A percentile compares a stretch with the other conserved stretches of the same genome.
These are phyloP conservation scores for Lodderomyces parapsilosis DNA, from an alignment of 1,139 yeast species.

Conservation along the genomic window DNA sequence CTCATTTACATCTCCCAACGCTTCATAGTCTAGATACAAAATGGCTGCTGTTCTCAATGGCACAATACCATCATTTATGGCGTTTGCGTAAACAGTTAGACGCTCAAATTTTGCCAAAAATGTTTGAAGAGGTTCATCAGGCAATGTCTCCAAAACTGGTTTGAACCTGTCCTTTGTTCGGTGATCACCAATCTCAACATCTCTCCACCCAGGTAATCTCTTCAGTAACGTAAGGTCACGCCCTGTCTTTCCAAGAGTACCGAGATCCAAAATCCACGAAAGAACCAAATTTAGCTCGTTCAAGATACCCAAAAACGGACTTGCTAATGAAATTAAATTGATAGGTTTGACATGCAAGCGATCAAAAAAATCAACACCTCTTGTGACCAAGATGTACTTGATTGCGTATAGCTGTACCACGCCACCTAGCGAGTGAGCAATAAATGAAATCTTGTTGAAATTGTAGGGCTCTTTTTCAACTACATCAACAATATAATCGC, in stretches of 20 bases:
- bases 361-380: conserved; percentile 55
- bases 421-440: conserved; percentile 94
- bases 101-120: conserved; percentile 63
- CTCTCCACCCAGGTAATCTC: conserved; percentile 21
- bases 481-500: conserved; percentile 63
- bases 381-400: conserved; percentile 63
- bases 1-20: conserved; percentile 36
- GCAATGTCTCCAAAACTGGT: conserved; percentile 72
- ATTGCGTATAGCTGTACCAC: conserved; percentile 86
- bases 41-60: conserved; percentile 68
- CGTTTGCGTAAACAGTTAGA: conserved; percentile 77
- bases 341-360: conserved; percentile 53
- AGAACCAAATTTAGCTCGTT: conserved; percentile 86
- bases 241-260: conserved; percentile 90
- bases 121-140: conserved; percentile 73
- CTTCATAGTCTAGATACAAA: conserved; percentile 47
- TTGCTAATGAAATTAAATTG: conserved; percentile 78
- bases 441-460: conserved; percentile 69
- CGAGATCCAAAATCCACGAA: conserved; percentile 78
- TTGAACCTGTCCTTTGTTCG: conserved; percentile 25
- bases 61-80: conserved; percentile 90
- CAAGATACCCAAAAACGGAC: conserved; percentile 81
- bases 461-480: conserved; percentile 35
- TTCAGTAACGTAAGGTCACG: conserved; percentile 72
- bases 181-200: conserved; percentile 13